Percentiles rank a stretch among this genome's conserved stretches.
These are phyloP conservation scores for Globisporangium sylvaticum DNA, from an alignment of 352 stramenopile species.

Conservation along the genomic window DNA sequence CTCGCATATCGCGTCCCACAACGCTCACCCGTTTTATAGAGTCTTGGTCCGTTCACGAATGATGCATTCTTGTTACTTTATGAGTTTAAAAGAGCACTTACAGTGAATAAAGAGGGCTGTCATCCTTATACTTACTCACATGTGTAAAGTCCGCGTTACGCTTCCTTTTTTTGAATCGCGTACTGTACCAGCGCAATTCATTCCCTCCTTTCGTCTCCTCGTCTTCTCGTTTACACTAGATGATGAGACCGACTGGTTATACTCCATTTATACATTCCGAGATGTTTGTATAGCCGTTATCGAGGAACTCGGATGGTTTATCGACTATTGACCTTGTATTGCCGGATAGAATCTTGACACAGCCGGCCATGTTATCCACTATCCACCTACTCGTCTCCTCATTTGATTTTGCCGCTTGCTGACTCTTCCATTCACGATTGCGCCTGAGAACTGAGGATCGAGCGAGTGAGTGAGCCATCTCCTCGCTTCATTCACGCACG, in stretches of 20 bases:
- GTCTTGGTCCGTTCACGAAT: background rate
- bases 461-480: background rate
- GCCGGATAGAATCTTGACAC: too few species aligned
- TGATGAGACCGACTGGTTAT: too few species aligned
- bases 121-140: background rate
- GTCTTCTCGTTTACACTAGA: background rate
- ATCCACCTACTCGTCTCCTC: background rate
- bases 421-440: background rate
- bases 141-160: background rate
- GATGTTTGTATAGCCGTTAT: too few species aligned
- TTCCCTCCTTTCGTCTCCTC: background rate
- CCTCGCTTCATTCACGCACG: background rate
- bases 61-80: too few species aligned
- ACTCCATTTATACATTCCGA: too few species aligned
- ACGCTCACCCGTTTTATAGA: background rate
- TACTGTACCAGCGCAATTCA: background rate
- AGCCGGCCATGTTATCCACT: too few species aligned
- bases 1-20: background rate
- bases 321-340: too few species aligned
- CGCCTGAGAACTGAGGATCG: background rate
- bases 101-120: background rate
- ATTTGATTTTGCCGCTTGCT: background rate
- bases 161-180: background rate
- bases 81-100: background rate
- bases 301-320: too few species aligned